These are phyloP conservation scores for Zygoascus tannicola DNA, from an alignment of 805 yeast genomes.

Conservation along the genomic window DNA sequence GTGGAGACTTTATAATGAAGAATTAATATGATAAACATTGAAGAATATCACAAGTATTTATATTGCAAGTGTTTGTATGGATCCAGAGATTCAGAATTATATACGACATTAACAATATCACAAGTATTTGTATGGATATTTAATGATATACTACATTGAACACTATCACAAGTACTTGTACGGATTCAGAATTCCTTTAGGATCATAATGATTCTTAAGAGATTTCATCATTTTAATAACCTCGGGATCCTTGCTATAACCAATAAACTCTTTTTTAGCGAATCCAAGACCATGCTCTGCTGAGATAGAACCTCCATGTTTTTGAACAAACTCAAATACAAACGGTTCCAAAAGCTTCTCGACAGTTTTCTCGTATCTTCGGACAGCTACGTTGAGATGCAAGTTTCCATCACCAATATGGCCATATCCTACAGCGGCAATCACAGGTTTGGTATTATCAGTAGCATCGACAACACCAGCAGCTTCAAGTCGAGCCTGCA, in stretches of 20 bases:
- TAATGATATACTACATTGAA: no score
- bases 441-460: constrained; percentile 62
- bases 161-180: constrained; percentile 76
- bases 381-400: constrained; percentile 86
- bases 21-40: no score
- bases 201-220: constrained; percentile 77
- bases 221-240: constrained; percentile 71
- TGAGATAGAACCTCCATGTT: constrained; percentile 69
- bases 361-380: constrained; percentile 69
- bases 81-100: no score
- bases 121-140: no score
- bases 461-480: constrained; percentile 49
- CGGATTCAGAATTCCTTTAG: constrained; percentile 87
- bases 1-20: constrained; percentile 43
- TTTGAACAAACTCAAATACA: constrained; percentile 78
- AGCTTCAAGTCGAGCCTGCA: constrained; percentile 48
- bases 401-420: constrained; percentile 96
- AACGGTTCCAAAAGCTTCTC: constrained; percentile 85
- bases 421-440: constrained; percentile 92
- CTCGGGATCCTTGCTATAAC: constrained; percentile 66
- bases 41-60: no score
- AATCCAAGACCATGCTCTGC: constrained; percentile 98
- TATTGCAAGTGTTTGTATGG: no score
- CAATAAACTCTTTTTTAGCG: constrained; percentile 86
- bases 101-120: no score